Evolutionary conservation across 768 basidiomycete species (phyloP).

Genomic region (Mycena metata): DNA sequence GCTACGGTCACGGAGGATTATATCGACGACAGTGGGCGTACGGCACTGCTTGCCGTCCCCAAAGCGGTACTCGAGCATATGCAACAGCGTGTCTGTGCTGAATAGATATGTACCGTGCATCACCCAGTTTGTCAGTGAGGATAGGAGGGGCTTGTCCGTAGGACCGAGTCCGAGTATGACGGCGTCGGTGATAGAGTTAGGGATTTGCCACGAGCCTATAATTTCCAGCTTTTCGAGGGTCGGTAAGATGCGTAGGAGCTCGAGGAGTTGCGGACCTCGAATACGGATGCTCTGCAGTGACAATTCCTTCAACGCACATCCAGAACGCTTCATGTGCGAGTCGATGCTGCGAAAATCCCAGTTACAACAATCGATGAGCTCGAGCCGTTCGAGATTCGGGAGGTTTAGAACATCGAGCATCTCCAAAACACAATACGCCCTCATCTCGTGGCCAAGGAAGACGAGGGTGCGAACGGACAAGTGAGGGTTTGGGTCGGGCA

Average conservation of each 20-base stretch:
- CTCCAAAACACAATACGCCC: neutral
- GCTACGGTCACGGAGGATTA: no score
- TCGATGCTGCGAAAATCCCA: neutral
- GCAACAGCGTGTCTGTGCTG: neutral
- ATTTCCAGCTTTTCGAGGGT: neutral
- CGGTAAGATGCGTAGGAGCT: neutral
- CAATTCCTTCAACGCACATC: neutral
- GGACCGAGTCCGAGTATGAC: neutral
- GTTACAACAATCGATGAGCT: neutral
- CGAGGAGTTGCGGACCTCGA: neutral
- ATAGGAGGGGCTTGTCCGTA: neutral
- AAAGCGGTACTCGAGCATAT: constrained; percentile 9
- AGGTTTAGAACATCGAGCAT: neutral
- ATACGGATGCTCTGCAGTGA: neutral
- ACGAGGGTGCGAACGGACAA: no score
- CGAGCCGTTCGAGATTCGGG: neutral
- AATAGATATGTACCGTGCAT: constrained; percentile 5
- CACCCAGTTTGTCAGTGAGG: neutral
- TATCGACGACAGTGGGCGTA: no score
- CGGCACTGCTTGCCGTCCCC: no score
- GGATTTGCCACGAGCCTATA: neutral
- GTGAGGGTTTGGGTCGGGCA: no score
- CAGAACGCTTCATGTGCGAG: constrained; percentile 9
- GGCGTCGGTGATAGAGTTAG: neutral
- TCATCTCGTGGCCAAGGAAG: no score